A percentile compares a stretch with the other conserved stretches of the same genome.
Evolutionary conservation across 768 basidiomycete species (phyloP).

Genomic region (Sistotremastrum suecicum): DNA sequence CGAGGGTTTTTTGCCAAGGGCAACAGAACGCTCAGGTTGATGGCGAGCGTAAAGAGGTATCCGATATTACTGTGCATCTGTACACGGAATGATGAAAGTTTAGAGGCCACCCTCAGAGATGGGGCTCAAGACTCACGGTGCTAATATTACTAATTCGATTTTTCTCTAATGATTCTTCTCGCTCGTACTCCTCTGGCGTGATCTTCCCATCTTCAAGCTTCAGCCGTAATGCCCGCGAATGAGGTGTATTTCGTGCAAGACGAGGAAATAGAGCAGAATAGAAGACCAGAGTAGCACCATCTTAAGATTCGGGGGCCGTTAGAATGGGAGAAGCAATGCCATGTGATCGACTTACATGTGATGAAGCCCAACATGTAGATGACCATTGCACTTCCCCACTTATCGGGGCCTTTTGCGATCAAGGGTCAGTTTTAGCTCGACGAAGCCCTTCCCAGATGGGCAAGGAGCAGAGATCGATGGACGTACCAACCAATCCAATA

Average conservation of each 20-base stretch:
- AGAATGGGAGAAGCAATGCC: slow-evolving; percentile 4
- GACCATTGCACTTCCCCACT: slow-evolving; percentile 67
- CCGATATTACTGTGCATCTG: slow-evolving; percentile 70
- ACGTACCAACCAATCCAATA: slow-evolving; percentile 56
- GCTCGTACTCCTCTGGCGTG: slow-evolving; percentile 47
- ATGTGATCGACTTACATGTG: slow-evolving; percentile 20
- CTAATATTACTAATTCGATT: slow-evolving; percentile 77
- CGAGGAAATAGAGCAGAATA: slow-evolving; percentile 69
- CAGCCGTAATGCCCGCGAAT: slow-evolving; percentile 38
- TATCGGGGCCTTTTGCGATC: slow-evolving; percentile 34
- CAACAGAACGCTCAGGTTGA: slow-evolving; percentile 60
- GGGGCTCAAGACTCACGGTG: slow-evolving; percentile 31
- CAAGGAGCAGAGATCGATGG: not conserved
- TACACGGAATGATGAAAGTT: not conserved
- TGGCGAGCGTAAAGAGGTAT: slow-evolving; percentile 45
- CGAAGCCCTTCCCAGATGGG: not conserved
- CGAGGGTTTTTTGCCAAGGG: slow-evolving; percentile 42
- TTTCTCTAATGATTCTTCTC: slow-evolving; percentile 68
- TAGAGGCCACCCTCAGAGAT: not conserved
- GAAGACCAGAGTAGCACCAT: slow-evolving; percentile 72
- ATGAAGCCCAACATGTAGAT: slow-evolving; percentile 72
- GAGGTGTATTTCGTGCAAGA: slow-evolving; percentile 63
- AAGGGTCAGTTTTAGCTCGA: not conserved
- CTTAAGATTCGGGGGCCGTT: not conserved
- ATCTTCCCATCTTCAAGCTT: slow-evolving; percentile 49